These are phyloP conservation scores for Penicillium simplicissimum DNA, from an alignment of 495 filamentous ascomycete species.

Conservation along the genomic window DNA sequence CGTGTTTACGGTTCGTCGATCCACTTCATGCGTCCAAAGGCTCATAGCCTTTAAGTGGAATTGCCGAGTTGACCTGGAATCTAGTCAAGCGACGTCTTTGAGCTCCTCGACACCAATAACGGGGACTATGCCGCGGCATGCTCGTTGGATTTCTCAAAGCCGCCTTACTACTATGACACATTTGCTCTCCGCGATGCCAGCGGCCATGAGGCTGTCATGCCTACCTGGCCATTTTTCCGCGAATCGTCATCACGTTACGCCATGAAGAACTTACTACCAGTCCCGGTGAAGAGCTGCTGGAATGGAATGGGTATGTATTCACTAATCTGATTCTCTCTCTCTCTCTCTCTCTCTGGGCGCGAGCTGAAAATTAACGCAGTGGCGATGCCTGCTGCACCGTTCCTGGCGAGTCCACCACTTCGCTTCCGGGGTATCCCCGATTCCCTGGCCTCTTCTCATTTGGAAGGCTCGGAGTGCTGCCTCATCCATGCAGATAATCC, in stretches of 20 bases:
- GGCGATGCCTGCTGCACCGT: constrained; percentile 59
- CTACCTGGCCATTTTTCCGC: constrained; percentile 79
- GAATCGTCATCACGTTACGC: constrained; percentile 59
- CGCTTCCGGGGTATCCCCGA: constrained; percentile 73
- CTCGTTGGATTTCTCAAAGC: constrained; percentile 71
- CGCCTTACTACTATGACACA: constrained; percentile 76
- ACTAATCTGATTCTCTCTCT: not conserved
- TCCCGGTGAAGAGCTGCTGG: constrained; percentile 80
- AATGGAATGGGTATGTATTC: constrained; percentile 64
- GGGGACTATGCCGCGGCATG: constrained; percentile 80
- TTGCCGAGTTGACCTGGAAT: not conserved
- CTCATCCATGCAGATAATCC: constrained; percentile 78
- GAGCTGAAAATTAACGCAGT: constrained; percentile 36
- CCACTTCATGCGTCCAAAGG: not conserved
- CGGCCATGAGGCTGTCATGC: constrained; percentile 61
- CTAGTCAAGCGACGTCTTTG: constrained; percentile 62
- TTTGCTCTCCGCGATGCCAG: constrained; percentile 75
- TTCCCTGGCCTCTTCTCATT: constrained; percentile 61
- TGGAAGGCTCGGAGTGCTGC: constrained; percentile 83
- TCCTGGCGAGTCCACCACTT: constrained; percentile 48
- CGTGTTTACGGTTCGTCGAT: constrained; percentile 61
- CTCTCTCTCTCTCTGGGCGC: too few relatives aligned
- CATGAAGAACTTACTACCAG: constrained; percentile 52
- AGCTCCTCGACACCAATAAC: constrained; percentile 69
- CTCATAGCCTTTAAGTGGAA: not conserved